Conservation (phyloP, 2,329 filamentous ascomycete species). For the Fusarium penzigii region DNA sequence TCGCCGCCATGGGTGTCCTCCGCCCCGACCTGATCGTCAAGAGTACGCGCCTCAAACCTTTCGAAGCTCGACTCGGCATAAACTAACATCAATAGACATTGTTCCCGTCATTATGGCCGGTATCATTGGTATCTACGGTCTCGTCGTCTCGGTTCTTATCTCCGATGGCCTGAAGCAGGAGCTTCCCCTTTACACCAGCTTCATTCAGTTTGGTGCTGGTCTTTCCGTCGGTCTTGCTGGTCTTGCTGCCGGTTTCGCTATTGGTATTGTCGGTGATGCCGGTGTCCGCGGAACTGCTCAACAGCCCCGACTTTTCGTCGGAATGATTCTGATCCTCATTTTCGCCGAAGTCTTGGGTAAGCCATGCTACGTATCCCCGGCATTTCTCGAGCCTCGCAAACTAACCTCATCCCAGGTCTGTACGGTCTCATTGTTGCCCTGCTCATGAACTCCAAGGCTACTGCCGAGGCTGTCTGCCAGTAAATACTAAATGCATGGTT, state of each 20-base stretch:
- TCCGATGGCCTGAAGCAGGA: conserved; percentile 75
- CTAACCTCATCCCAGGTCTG: conserved; percentile 64
- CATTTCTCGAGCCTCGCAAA: conserved; percentile 21
- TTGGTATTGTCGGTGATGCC: conserved; percentile 85
- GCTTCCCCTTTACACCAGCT: conserved; percentile 75
- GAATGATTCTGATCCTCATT: conserved; percentile 99
- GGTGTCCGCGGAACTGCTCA: conserved; percentile 86
- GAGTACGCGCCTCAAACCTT: conserved; percentile 64
- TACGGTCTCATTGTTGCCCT: conserved; percentile 98
- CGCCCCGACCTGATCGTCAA: conserved; percentile 98
- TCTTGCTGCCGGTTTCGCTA: conserved; percentile 82
- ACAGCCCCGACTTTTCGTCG: conserved; percentile 85
- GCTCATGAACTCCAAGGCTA: conserved; percentile 97
- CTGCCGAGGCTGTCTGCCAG: conserved; percentile 63
- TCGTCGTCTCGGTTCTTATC: conserved; percentile 85
- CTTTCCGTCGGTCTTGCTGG: conserved; percentile 79
- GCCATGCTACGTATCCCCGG: conserved; percentile 33
- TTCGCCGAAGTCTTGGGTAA: conserved; percentile 97
- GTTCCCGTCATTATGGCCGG: conserved; percentile 99
- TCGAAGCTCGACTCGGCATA: background rate
- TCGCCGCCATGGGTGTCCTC: conserved; percentile 96
- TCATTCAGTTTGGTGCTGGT: conserved; percentile 84
- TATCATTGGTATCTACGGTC: conserved; percentile 99
- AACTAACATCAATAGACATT: conserved; percentile 67
- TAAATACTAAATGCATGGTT: conserved; percentile 10